Evolutionary conservation across 108 stramenopile species (phyloP).

Genomic region (Pseudonitzschia pungens): DNA sequence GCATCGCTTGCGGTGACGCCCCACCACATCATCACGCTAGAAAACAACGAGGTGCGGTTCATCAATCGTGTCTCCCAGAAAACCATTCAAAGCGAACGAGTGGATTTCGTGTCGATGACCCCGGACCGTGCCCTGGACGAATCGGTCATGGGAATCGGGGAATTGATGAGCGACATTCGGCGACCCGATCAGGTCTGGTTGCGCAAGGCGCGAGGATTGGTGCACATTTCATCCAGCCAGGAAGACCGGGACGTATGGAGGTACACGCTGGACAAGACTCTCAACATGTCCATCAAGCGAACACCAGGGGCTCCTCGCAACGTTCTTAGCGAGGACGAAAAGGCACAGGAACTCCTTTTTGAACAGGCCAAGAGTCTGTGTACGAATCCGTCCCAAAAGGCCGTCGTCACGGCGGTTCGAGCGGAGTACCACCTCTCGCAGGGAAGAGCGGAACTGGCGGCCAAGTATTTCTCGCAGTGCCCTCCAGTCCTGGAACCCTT

Average conservation of each 20-base stretch:
- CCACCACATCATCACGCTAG: constrained; percentile 79
- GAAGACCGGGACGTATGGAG: constrained; percentile 90
- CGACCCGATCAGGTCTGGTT: constrained; percentile 92
- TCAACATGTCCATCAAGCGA: constrained; percentile 39
- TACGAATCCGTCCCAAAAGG: constrained; percentile 76
- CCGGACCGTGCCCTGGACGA: constrained; percentile 32
- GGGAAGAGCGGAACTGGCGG: constrained; percentile 70
- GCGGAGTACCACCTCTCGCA: constrained; percentile 82
- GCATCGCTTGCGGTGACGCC: constrained; percentile 65
- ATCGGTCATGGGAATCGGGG: constrained; percentile 47
- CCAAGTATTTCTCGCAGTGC: constrained; percentile 81
- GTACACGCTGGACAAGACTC: constrained; percentile 65
- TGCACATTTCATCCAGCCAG: constrained; percentile 82
- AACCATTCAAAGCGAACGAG: constrained; percentile 80
- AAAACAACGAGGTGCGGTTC: constrained; percentile 70
- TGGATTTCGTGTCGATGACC: constrained; percentile 59
- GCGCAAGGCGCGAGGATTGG: constrained; percentile 64
- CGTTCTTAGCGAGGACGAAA: constrained; percentile 62
- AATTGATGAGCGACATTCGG: constrained; percentile 81
- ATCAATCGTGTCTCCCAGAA: constrained; percentile 78
- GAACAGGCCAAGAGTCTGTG: constrained; percentile 82
- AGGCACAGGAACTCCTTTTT: constrained; percentile 70
- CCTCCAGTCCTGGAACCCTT: constrained; percentile 75
- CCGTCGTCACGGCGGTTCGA: constrained; percentile 75
- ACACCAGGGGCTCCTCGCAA: not conserved